Evolutionary conservation across 2,329 filamentous ascomycete genomes (phyloP).

Genomic region (Paecilomyces sp.): DNA sequence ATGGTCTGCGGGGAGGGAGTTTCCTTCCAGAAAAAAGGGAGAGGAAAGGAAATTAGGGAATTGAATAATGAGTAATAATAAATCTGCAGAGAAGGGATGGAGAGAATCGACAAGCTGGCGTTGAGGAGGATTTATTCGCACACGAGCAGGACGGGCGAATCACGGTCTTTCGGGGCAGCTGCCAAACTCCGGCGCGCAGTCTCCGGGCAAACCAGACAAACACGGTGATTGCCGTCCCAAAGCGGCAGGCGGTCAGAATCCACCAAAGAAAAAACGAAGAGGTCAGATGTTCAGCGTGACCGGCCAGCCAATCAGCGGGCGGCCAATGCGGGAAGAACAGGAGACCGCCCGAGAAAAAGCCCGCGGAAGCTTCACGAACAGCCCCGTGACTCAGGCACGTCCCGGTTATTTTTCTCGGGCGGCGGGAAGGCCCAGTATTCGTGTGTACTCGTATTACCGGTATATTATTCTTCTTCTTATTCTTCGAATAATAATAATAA

Average conservation of each 20-base stretch:
- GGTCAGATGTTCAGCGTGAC: slow-evolving; percentile 1
- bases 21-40: neutral
- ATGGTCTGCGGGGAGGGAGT: neutral
- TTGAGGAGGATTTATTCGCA: neutral
- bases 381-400: neutral
- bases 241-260: neutral
- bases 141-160: neutral
- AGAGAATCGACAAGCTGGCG: neutral
- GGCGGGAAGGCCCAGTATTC: neutral
- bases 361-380: neutral
- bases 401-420: slow-evolving; percentile 6
- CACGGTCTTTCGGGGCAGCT: neutral
- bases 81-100: neutral
- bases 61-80: neutral
- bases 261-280: neutral
- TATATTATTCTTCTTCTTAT: too few relatives aligned
- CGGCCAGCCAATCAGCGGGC: neutral
- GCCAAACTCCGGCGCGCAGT: neutral
- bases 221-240: neutral
- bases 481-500: too few relatives aligned
- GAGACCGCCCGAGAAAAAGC: neutral
- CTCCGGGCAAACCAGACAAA: neutral
- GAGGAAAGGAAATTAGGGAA: neutral
- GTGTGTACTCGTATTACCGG: too few relatives aligned
- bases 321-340: slow-evolving; percentile 2